phyloP scores from a whole-genome alignment of 768 basidiomycete species.

The Boletus rubroflammeus region DNA sequence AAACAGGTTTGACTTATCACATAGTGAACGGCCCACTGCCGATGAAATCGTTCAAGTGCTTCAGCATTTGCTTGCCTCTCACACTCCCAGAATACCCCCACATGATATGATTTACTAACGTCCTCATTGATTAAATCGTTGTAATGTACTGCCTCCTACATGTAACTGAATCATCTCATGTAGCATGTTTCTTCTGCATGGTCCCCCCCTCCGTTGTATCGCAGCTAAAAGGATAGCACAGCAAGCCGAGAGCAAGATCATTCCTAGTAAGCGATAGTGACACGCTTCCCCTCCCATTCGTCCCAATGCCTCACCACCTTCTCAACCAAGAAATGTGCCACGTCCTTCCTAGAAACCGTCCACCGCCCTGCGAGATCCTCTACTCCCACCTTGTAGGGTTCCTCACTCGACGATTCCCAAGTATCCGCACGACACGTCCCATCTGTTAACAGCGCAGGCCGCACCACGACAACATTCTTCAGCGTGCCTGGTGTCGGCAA shows the following conservation, averaged over 20 bases:
- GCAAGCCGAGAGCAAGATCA: neutral
- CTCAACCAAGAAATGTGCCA: slow-evolving; percentile 61
- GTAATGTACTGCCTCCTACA: neutral
- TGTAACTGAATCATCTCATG: neutral
- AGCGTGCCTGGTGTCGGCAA: slow-evolving; percentile 42
- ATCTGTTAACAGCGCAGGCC: slow-evolving; percentile 58
- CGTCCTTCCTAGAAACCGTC: slow-evolving; percentile 60
- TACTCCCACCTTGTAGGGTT: slow-evolving; percentile 43
- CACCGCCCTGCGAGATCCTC: slow-evolving; percentile 40
- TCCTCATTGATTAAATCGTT: neutral
- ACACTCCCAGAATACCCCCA: neutral
- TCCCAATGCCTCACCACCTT: slow-evolving; percentile 45
- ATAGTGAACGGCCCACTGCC: neutral
- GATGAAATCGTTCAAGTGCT: neutral
- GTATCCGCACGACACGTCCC: slow-evolving; percentile 41
- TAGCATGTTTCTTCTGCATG: neutral
- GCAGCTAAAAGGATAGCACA: no score
- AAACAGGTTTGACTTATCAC: neutral
- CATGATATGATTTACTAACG: neutral
- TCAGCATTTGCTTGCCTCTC: neutral
- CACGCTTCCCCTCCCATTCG: slow-evolving; percentile 47
- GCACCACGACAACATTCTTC: slow-evolving; percentile 43
- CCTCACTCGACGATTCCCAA: neutral
- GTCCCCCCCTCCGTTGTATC: no score
- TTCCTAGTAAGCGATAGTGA: slow-evolving; percentile 50